Evolutionary conservation across 2,329 filamentous ascomycete species (phyloP).

Genomic region (Fusarium euwallaceae): DNA sequence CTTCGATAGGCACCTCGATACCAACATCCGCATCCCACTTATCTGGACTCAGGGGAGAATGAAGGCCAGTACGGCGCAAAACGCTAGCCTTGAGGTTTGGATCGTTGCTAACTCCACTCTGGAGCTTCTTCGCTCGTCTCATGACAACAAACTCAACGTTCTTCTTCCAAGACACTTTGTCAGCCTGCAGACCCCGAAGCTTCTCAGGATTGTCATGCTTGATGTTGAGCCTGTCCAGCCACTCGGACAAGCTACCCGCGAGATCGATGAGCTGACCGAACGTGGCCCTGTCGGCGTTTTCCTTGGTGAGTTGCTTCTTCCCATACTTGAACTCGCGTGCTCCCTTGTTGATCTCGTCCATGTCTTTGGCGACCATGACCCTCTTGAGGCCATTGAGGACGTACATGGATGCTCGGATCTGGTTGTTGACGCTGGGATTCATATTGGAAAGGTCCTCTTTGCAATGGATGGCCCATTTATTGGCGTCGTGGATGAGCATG

Average conservation of each 20-base stretch:
- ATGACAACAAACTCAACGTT: background rate
- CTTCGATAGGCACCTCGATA: background rate
- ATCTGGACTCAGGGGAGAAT: conserved; percentile 25
- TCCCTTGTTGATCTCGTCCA: background rate
- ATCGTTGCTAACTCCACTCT: background rate
- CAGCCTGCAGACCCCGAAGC: background rate
- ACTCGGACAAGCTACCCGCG: background rate
- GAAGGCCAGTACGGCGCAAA: background rate
- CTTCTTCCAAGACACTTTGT: background rate
- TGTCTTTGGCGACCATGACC: background rate
- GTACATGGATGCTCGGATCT: conserved; percentile 17
- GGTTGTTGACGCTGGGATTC: conserved; percentile 17
- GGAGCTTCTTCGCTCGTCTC: background rate
- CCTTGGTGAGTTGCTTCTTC: background rate
- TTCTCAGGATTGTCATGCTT: background rate
- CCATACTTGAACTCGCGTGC: background rate
- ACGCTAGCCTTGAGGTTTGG: background rate
- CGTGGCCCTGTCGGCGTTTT: background rate
- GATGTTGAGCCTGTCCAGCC: background rate
- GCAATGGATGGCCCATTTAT: conserved; percentile 21
- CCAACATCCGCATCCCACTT: background rate
- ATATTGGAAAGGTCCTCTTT: conserved; percentile 22
- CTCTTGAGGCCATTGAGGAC: conserved; percentile 18
- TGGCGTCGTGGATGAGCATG: conserved; percentile 15
- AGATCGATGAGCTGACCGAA: conserved; percentile 17